Conservation (phyloP, 1,284 basidiomycete species). For the Cerrena zonata region DNA sequence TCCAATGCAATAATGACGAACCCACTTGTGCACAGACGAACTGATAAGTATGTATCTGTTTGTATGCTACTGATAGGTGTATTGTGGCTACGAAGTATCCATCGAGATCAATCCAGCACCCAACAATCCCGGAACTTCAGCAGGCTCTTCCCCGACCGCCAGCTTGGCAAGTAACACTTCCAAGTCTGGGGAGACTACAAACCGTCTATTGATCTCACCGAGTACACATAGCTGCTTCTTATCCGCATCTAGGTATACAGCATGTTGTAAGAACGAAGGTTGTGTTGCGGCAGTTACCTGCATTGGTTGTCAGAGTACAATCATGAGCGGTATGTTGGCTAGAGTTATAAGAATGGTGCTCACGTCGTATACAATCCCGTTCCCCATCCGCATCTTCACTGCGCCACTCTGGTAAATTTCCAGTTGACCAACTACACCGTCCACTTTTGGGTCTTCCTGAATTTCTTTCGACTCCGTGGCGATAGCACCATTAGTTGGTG, state of each 20-base stretch:
- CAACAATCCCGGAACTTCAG: constrained; percentile 30
- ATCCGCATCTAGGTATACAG: constrained; percentile 65
- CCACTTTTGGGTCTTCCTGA: constrained; percentile 42
- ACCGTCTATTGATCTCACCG: constrained; percentile 82
- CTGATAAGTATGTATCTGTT: not conserved
- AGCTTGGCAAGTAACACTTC: constrained; percentile 72
- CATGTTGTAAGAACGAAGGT: constrained; percentile 85
- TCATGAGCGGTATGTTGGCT: not conserved
- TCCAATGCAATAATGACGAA: not conserved
- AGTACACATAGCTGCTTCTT: constrained; percentile 64
- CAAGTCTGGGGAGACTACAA: constrained; percentile 81
- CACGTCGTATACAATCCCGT: constrained; percentile 80
- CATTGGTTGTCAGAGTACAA: not conserved
- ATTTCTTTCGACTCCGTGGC: constrained; percentile 23
- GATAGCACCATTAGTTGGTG: constrained; percentile 26
- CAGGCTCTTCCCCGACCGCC: constrained; percentile 45
- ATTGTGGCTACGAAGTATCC: constrained; percentile 36
- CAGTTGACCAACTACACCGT: constrained; percentile 77
- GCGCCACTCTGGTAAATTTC: constrained; percentile 79
- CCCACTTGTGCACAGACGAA: not conserved
- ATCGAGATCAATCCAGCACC: constrained; percentile 52
- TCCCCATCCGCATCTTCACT: constrained; percentile 80
- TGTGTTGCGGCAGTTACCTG: constrained; percentile 82
- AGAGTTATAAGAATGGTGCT: constrained; percentile 26
- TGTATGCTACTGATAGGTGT: not conserved